Percentiles rank a stretch among this genome's conserved stretches.
phyloP scores from a whole-genome alignment of 108 stramenopile species.

The Fragilaria radians region DNA sequence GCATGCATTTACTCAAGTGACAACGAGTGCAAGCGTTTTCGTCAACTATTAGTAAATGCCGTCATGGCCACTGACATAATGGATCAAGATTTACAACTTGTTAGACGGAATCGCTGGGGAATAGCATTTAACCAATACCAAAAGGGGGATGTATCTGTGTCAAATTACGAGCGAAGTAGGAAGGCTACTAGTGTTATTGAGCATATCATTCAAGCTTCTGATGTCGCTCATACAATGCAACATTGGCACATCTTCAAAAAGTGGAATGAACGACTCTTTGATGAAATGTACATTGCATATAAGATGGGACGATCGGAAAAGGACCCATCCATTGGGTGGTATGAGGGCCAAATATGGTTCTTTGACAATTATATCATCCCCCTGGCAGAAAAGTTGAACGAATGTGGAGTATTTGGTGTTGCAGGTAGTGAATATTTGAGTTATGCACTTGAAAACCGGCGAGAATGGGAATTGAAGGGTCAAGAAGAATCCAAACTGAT shows the following conservation, averaged over 20 bases:
- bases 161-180: not conserved
- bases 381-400: conserved; percentile 17
- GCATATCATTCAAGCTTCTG: conserved; percentile 30
- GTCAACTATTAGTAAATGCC: conserved; percentile 29
- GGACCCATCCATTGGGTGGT: conserved; percentile 30
- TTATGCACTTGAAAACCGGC: conserved; percentile 21
- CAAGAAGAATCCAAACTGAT: not conserved
- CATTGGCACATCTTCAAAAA: conserved; percentile 20
- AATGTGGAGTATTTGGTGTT: conserved; percentile 19
- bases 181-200: conserved; percentile 19
- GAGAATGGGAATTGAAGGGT: conserved; percentile 8
- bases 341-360: conserved; percentile 30
- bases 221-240: conserved; percentile 33
- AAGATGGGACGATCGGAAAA: conserved; percentile 16
- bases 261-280: conserved; percentile 26
- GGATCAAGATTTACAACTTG: conserved; percentile 14
- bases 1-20: conserved; percentile 12
- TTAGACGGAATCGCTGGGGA: conserved; percentile 2
- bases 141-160: not conserved
- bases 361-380: conserved; percentile 34
- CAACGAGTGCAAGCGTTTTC: conserved; percentile 23
- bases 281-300: conserved; percentile 17
- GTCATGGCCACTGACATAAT: conserved; percentile 42
- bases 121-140: not conserved
- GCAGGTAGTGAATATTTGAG: conserved; percentile 8